Evolutionary conservation across 305 asterid genomes (phyloP).

Genomic region (Solanum hybrid): DNA sequence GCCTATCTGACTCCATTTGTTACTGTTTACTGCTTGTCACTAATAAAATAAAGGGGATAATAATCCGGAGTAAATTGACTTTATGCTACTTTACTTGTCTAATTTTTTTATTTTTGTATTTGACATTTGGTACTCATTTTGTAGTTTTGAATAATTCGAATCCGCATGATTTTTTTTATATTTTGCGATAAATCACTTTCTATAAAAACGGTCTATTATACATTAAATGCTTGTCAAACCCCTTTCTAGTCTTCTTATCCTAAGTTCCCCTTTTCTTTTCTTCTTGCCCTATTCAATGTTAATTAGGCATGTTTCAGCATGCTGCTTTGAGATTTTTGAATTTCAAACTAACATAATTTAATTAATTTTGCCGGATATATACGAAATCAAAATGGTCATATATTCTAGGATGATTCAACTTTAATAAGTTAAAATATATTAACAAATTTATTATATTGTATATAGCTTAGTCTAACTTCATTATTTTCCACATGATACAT

Average conservation of each 20-base stretch:
- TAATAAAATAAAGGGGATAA: background rate
- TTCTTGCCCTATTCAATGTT: background rate
- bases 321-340: background rate
- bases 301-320: background rate
- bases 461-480: background rate
- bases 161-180: too few species aligned
- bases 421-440: background rate
- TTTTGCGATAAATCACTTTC: too few species aligned
- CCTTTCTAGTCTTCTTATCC: background rate
- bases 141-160: background rate
- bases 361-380: background rate
- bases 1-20: background rate
- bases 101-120: background rate
- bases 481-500: background rate
- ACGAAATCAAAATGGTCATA: background rate
- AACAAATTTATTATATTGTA: background rate
- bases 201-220: too few species aligned
- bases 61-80: background rate
- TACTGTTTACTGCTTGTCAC: background rate
- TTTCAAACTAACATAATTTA: background rate
- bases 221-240: too few species aligned
- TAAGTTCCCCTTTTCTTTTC: background rate
- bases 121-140: background rate
- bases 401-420: background rate
- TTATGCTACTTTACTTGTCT: background rate